phyloP scores from a whole-genome alignment of 2,329 filamentous ascomycete species.

The Fusarium sp. region DNA sequence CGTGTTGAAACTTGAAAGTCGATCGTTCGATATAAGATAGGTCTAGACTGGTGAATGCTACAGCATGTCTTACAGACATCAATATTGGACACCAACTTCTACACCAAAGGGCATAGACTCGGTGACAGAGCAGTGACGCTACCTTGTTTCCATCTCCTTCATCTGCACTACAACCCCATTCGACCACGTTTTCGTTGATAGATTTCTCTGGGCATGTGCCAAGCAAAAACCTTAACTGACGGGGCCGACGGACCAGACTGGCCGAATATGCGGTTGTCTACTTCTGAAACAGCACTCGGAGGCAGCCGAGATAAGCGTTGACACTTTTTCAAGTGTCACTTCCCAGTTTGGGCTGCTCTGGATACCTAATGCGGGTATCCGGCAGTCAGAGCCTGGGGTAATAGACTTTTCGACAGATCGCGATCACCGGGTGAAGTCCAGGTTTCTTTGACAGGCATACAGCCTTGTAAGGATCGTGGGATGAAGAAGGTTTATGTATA shows the following conservation, averaged over 20 bases:
- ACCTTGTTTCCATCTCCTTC: neutral
- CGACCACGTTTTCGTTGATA: neutral
- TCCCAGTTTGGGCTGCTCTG: neutral
- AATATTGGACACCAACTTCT: neutral
- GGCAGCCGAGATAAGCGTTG: neutral
- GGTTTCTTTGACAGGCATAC: neutral
- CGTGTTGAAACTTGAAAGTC: neutral
- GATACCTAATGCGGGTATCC: neutral
- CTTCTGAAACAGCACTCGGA: neutral
- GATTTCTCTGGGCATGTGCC: slow-evolving; percentile 3
- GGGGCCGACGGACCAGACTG: slow-evolving; percentile 4
- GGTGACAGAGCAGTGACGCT: neutral
- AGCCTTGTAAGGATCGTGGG: neutral
- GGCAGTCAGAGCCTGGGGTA: neutral
- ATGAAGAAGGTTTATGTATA: slow-evolving; percentile 7
- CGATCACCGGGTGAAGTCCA: neutral
- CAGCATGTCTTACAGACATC: neutral
- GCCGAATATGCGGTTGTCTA: neutral
- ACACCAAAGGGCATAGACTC: neutral
- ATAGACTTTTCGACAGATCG: neutral
- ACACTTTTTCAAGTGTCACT: neutral
- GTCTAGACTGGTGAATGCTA: neutral
- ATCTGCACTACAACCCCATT: slow-evolving; percentile 13
- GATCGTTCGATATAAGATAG: neutral
- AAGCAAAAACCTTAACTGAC: neutral